Conservation (phyloP, 352 stramenopile species). For the Phytopythium helicoides region DNA sequence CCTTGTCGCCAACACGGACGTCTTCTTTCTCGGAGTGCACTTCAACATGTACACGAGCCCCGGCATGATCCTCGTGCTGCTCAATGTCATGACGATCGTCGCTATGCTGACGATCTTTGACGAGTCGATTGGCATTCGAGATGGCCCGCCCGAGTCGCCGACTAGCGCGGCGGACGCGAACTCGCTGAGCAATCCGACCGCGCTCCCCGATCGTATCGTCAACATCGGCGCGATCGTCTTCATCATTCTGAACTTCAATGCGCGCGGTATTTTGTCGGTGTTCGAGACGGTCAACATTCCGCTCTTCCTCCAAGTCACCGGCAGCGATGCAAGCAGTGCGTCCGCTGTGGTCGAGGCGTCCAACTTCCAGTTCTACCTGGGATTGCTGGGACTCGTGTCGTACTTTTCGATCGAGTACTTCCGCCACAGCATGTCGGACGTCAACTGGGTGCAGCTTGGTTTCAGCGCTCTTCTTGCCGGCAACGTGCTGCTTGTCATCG, state of each 20-base stretch:
- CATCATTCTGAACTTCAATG: slow-evolving; percentile 80
- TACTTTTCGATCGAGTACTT: slow-evolving; percentile 84
- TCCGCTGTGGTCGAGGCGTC: slow-evolving; percentile 62
- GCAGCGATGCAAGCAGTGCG: slow-evolving; percentile 51
- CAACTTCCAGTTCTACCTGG: slow-evolving; percentile 83
- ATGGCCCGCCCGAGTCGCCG: slow-evolving; percentile 58
- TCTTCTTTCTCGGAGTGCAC: too few species aligned
- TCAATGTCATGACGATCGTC: too few species aligned
- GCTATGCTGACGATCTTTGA: too few species aligned
- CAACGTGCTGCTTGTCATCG: slow-evolving; percentile 55
- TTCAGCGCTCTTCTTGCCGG: slow-evolving; percentile 58
- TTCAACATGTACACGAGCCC: too few species aligned
- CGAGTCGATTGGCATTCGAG: slow-evolving; percentile 55
- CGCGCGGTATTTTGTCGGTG: slow-evolving; percentile 71
- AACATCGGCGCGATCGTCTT: slow-evolving; percentile 71
- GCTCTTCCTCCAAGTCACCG: slow-evolving; percentile 67
- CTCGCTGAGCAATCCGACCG: slow-evolving; percentile 48
- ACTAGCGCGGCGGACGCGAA: slow-evolving; percentile 35
- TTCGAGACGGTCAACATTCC: slow-evolving; percentile 86
- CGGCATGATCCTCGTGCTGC: too few species aligned
- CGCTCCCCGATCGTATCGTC: slow-evolving; percentile 62
- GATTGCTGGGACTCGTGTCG: slow-evolving; percentile 62
- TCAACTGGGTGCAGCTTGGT: slow-evolving; percentile 67
- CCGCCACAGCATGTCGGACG: slow-evolving; percentile 59
- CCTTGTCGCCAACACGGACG: too few species aligned